Conservation (phyloP, 805 yeast genomes). For the Wickerhamia fluorescens region DNA sequence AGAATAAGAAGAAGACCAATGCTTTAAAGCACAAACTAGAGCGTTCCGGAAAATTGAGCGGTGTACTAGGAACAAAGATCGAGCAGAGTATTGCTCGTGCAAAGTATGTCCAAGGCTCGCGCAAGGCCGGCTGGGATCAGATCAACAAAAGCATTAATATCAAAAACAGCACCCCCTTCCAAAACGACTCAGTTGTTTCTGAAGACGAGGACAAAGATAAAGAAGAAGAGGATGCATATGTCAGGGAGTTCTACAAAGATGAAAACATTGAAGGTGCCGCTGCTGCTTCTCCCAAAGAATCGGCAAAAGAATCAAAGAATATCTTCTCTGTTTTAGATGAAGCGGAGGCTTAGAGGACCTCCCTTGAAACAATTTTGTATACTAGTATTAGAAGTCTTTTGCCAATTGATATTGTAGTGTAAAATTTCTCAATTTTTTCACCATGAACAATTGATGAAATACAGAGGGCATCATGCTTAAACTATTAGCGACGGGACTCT, state of each 20-base stretch:
- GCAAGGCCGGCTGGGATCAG: conserved; percentile 70
- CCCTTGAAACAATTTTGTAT: conserved; percentile 2
- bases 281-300: no score
- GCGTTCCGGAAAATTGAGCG: conserved; percentile 45
- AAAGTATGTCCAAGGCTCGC: conserved; percentile 49
- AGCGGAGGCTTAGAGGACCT: conserved; percentile 20
- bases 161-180: conserved; percentile 4
- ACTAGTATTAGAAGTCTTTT: conserved; percentile 2
- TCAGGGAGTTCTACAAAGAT: conserved; percentile 19
- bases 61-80: conserved; percentile 54
- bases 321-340: conserved; percentile 33
- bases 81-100: conserved; percentile 60
- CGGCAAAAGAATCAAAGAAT: neutral
- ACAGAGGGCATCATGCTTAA: no score
- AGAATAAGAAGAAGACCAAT: conserved; percentile 27
- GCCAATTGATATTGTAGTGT: no score
- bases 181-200: conserved; percentile 5
- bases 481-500: no score
- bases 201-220: conserved; percentile 5
- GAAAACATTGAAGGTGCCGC: no score
- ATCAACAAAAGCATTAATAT: conserved; percentile 46
- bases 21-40: conserved; percentile 32
- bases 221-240: conserved; percentile 32
- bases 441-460: no score
- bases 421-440: no score